Evolutionary conservation across 331 rosid species (phyloP).

Genomic region (Stylosanthes scabra): DNA sequence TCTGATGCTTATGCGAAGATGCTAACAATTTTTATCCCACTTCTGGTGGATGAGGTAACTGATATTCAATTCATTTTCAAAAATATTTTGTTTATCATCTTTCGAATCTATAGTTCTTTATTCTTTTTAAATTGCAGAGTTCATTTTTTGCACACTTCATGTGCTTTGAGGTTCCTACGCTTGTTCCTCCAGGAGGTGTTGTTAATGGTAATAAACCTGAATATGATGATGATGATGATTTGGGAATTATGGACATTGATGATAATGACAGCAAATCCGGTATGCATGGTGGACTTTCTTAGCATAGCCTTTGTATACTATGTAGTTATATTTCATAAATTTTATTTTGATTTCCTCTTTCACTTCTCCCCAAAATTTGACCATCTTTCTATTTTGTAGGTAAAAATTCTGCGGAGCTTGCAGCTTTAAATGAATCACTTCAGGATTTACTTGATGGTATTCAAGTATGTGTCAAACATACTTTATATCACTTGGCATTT

Average conservation of each 20-base stretch:
- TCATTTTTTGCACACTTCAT: slow-evolving; percentile 98
- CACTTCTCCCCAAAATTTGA: neutral
- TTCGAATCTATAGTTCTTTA: slow-evolving; percentile 31
- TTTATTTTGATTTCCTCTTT: slow-evolving; percentile 19
- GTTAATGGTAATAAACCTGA: slow-evolving; percentile 78
- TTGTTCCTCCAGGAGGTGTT: slow-evolving; percentile 95
- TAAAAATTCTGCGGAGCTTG: slow-evolving; percentile 81
- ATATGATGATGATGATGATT: slow-evolving; percentile 73
- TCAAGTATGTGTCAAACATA: slow-evolving; percentile 62
- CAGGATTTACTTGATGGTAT: slow-evolving; percentile 98
- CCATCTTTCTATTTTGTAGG: slow-evolving; percentile 53
- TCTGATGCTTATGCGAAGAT: slow-evolving; percentile 99
- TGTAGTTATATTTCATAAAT: slow-evolving; percentile 29
- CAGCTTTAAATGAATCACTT: slow-evolving; percentile 88
- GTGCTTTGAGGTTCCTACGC: slow-evolving; percentile 99
- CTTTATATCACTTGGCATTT: slow-evolving; percentile 17
- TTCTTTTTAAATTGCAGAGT: slow-evolving; percentile 69
- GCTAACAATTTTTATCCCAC: slow-evolving; percentile 98
- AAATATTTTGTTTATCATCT: neutral
- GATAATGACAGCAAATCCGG: slow-evolving; percentile 89
- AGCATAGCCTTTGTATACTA: slow-evolving; percentile 13
- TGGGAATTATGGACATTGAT: slow-evolving; percentile 99
- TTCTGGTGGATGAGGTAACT: slow-evolving; percentile 95
- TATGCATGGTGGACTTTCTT: slow-evolving; percentile 37
- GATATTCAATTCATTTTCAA: slow-evolving; percentile 36